Evolutionary conservation across 768 basidiomycete genomes (phyloP).

Genomic region (Tubosaeta sp.): DNA sequence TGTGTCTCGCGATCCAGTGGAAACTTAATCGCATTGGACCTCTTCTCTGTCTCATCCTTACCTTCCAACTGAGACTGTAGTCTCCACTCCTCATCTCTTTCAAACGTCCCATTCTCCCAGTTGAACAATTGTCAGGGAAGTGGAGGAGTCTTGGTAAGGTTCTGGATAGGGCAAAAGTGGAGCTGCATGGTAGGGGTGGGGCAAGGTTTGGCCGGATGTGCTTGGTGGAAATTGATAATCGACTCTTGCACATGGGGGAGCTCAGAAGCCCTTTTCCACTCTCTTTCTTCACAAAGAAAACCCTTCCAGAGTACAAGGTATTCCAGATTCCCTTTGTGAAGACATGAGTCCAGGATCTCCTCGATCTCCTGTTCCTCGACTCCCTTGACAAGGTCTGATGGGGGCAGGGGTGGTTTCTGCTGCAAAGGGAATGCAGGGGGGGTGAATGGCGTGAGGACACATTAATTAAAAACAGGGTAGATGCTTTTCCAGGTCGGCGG

Average conservation of each 20-base stretch:
- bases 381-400: no score
- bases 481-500: not conserved
- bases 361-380: not conserved
- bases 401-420: no score
- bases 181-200: not conserved
- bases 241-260: not conserved
- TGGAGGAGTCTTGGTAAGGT: not conserved
- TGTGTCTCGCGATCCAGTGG: not conserved
- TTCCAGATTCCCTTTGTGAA: no score
- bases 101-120: not conserved
- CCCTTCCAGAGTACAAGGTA: no score
- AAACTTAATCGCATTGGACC: not conserved
- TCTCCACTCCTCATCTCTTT: not conserved
- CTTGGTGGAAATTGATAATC: not conserved
- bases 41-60: not conserved
- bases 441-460: not conserved
- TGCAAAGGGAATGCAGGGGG: not conserved
- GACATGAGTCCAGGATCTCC: no score
- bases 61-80: not conserved
- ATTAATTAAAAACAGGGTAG: not conserved
- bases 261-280: not conserved
- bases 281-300: not conserved
- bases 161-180: not conserved
- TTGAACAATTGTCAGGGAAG: not conserved
- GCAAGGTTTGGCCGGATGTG: not conserved